These are phyloP conservation scores for Borovskyia barvae DNA, from an alignment of 208 protist species.

Conservation along the genomic window DNA sequence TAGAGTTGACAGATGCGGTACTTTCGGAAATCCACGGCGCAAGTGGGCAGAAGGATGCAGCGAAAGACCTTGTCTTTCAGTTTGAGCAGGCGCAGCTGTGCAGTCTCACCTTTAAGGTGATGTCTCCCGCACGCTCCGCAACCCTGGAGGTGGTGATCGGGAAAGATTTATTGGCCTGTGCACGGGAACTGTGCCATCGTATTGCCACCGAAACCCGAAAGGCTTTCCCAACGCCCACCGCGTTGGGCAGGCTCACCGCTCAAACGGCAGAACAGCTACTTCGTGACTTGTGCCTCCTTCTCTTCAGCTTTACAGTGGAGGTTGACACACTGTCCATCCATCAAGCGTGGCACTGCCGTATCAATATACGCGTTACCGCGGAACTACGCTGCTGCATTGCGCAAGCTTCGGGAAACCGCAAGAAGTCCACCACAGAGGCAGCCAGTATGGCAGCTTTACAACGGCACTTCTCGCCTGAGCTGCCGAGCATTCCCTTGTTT, in stretches of 20 bases:
- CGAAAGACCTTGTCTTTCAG: constrained; percentile 5
- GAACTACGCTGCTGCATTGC: constrained; percentile 38
- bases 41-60: constrained; percentile 2
- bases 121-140: constrained; percentile 1
- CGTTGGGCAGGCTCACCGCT: background rate
- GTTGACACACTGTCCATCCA: constrained; percentile 12
- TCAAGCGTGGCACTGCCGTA: constrained; percentile 48
- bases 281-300: constrained; percentile 5
- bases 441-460: constrained; percentile 25
- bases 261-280: constrained; percentile 15
- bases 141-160: constrained; percentile 20
- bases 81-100: constrained; percentile 2
- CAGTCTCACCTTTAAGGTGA: constrained; percentile 13
- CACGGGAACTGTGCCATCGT: constrained; percentile 9
- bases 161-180: constrained; percentile 11
- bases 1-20: constrained; percentile 10
- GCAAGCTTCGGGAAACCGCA: constrained; percentile 20
- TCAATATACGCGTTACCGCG: constrained; percentile 39
- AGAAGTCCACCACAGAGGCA: constrained; percentile 52
- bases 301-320: constrained; percentile 12
- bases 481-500: constrained; percentile 1
- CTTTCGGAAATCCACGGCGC: constrained; percentile 18
- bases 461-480: constrained; percentile 7
- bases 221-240: background rate
- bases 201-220: constrained; percentile 13